phyloP scores from a whole-genome alignment of 192 early-diverging fungal species.

The Gamsiella multidivaricata region DNA sequence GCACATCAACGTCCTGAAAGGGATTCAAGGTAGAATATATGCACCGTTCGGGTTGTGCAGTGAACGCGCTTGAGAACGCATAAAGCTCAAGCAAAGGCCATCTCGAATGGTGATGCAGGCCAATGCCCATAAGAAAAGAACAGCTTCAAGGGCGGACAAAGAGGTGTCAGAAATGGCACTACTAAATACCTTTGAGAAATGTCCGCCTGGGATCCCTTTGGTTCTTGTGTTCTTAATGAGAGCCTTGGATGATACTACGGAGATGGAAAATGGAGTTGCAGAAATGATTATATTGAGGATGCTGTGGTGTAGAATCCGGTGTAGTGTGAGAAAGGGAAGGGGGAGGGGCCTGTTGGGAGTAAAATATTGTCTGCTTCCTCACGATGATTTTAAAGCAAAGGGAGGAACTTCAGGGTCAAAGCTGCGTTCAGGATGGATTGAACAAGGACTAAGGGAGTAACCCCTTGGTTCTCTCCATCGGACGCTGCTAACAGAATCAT shows the following conservation, averaged over 20 bases:
- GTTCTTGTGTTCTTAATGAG: too few species aligned
- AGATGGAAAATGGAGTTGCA: not conserved
- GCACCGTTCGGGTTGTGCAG: too few species aligned
- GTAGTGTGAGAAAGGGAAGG: conserved; percentile 3
- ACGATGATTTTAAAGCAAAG: conserved; percentile 4
- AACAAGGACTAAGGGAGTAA: not conserved
- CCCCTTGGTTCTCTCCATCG: not conserved
- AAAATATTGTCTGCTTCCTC: not conserved
- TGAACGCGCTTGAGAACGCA: too few species aligned
- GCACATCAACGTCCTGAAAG: too few species aligned
- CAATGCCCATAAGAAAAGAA: not conserved
- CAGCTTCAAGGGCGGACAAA: not conserved
- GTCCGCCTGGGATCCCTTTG: not conserved
- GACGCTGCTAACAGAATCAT: not conserved
- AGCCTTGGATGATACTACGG: not conserved
- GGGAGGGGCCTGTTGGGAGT: not conserved
- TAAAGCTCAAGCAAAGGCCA: too few species aligned
- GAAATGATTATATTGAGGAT: too few species aligned
- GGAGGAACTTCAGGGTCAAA: not conserved
- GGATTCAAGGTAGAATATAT: too few species aligned
- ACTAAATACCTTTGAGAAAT: not conserved
- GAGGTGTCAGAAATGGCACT: not conserved
- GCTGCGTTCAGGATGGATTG: not conserved
- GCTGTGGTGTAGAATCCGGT: conserved; percentile 5
- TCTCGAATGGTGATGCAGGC: too few species aligned